Evolutionary conservation across 345 rosid species (phyloP).

Genomic region (Rhodamnia rubescens): DNA sequence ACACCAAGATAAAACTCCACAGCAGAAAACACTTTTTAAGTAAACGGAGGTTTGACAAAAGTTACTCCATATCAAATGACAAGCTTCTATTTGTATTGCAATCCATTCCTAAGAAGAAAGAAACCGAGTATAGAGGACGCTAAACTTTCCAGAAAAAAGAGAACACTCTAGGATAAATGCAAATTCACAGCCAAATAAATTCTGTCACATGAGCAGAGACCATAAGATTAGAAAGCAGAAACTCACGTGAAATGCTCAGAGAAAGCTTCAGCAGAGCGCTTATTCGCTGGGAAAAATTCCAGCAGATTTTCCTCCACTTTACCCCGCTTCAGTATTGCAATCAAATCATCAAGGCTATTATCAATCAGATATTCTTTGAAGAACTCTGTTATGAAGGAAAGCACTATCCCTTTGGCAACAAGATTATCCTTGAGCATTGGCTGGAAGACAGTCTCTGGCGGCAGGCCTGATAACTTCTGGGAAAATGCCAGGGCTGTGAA

Average conservation of each 20-base stretch:
- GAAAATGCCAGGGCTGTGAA: conserved; percentile 97
- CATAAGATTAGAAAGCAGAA: not conserved
- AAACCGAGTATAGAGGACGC: not conserved
- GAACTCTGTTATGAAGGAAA: conserved; percentile 85
- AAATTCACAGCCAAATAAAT: not conserved
- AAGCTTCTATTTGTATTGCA: not conserved
- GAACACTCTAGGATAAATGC: not conserved
- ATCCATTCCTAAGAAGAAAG: not conserved
- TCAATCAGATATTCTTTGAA: conserved; percentile 94
- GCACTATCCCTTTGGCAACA: conserved; percentile 97
- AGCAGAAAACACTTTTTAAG: not conserved
- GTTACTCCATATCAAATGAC: not conserved
- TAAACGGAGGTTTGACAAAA: not conserved
- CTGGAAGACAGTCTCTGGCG: conserved; percentile 96
- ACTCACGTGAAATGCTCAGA: conserved; percentile 97
- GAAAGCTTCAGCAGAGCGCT: conserved; percentile 76
- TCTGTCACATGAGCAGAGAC: not conserved
- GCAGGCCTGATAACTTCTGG: conserved; percentile 95
- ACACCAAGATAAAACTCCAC: not conserved
- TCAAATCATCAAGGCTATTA: conserved; percentile 92
- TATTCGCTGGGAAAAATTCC: conserved; percentile 71
- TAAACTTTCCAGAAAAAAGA: not conserved
- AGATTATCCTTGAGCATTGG: conserved; percentile 98
- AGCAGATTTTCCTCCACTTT: conserved; percentile 90
- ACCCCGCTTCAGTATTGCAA: conserved; percentile 82